These are phyloP conservation scores for Colletotrichum tamarilloi DNA, from an alignment of 2,329 filamentous ascomycete genomes.

Conservation along the genomic window DNA sequence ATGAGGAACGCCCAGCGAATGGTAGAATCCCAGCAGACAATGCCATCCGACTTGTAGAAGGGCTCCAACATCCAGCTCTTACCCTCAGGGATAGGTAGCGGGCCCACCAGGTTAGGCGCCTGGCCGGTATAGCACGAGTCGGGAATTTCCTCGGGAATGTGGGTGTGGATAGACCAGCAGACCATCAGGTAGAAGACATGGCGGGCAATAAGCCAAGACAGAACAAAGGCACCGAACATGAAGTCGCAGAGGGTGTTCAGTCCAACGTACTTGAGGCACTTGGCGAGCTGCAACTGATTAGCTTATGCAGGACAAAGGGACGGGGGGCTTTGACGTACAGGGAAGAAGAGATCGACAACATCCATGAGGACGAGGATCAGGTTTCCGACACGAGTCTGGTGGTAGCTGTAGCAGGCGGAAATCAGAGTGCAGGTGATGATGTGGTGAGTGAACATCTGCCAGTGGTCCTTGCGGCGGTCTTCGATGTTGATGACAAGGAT, in stretches of 20 bases:
- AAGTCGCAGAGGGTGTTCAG: slow-evolving; percentile 82
- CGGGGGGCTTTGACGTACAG: slow-evolving; percentile 65
- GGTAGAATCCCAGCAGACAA: slow-evolving; percentile 81
- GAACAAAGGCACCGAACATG: slow-evolving; percentile 86
- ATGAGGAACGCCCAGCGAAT: slow-evolving; percentile 83
- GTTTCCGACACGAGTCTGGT: slow-evolving; percentile 88
- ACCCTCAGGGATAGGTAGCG: slow-evolving; percentile 60
- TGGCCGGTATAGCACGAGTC: slow-evolving; percentile 78
- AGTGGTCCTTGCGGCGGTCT: slow-evolving; percentile 92
- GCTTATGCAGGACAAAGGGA: not conserved
- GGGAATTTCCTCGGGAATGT: slow-evolving; percentile 71
- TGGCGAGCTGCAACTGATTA: slow-evolving; percentile 74
- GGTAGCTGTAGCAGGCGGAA: slow-evolving; percentile 84
- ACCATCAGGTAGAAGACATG: slow-evolving; percentile 84
- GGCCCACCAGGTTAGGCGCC: slow-evolving; percentile 64
- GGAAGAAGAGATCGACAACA: slow-evolving; percentile 87
- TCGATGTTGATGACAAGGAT: slow-evolving; percentile 95
- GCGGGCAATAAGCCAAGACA: slow-evolving; percentile 84
- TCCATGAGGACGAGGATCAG: slow-evolving; percentile 94
- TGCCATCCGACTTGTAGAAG: slow-evolving; percentile 76
- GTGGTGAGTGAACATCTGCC: slow-evolving; percentile 96
- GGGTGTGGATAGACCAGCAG: slow-evolving; percentile 83
- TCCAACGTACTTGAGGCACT: slow-evolving; percentile 91
- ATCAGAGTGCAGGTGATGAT: slow-evolving; percentile 88
- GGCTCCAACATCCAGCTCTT: slow-evolving; percentile 77